Evolutionary conservation across 202 grass and related monocot genomes (phyloP).

Genomic region (Carex sylvatica): DNA sequence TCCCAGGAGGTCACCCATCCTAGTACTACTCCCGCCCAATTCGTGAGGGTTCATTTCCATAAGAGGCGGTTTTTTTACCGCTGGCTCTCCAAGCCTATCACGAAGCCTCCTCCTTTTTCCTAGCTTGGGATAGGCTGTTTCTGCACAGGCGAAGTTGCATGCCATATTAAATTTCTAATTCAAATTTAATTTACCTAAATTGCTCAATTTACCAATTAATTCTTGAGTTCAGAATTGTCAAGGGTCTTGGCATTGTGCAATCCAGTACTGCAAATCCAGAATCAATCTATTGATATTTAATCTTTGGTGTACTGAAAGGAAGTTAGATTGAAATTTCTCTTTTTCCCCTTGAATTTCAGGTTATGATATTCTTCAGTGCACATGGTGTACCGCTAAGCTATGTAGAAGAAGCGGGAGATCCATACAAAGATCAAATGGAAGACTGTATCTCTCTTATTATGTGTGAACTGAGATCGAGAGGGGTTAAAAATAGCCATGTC

Average conservation of each 20-base stretch:
- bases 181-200: not conserved
- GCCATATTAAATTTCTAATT: not conserved
- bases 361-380: slow-evolving; percentile 96
- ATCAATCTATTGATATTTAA: not conserved
- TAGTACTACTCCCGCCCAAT: no score
- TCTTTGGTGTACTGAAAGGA: not conserved
- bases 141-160: no score
- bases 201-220: not conserved
- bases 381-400: slow-evolving; percentile 94
- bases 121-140: no score
- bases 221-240: no score
- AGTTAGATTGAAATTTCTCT: not conserved
- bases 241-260: not conserved
- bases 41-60: no score
- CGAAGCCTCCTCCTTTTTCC: no score
- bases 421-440: slow-evolving; percentile 98
- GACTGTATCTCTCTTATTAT: slow-evolving; percentile 94
- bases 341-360: slow-evolving; percentile 36
- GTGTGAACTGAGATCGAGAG: slow-evolving; percentile 76
- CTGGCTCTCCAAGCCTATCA: no score
- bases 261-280: not conserved
- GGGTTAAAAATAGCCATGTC: slow-evolving; percentile 69
- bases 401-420: slow-evolving; percentile 91
- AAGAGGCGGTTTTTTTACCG: no score
- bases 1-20: no score